Evolutionary conservation across 148 eudicot species (phyloP), one percentile per base, ranked within the genome.

Genomic region (Spergularia bocconei): DNA sequence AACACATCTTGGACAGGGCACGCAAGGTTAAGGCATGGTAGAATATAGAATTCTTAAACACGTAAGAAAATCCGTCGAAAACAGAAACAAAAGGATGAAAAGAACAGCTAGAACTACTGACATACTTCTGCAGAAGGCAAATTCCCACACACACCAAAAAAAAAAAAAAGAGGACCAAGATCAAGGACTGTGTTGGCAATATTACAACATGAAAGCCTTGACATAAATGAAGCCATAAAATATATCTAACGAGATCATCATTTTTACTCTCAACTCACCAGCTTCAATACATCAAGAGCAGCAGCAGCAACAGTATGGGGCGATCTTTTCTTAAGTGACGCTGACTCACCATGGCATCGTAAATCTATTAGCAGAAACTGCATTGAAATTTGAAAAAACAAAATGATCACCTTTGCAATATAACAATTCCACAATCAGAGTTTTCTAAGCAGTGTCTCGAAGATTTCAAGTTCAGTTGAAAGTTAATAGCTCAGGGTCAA

Each of bases 261-360:
- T 69, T 7, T 7, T 19, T 25, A 29, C 79, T 62, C 41, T 38
- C 19, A 74, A 78, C 91, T 38, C 77, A 93, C 93, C 74, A 93
- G 86, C 79, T 91, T 86, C 84, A 93, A 78, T 79, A 93, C 90
- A 82, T 93, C 98, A 82, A 84, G 89, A 75, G 96, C 98, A 78
- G 98, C 88, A 82, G 92, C 81, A 23, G 92, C 88, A 84, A 93
- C 96, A 68, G 91, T 83, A 77, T 93, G 86, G 16, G 93, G 88
- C 8, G 87, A 81, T 75, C 82, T 86, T 82, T 93, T 93, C 82
- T 80, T 82, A 70, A 84, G 74, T 58, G 87, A 84, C 71, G 98
- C 88, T 48, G 98, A 91, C 73, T 93, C 98, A 72, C 98, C 98
- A 77, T 93, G 98, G 69, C 98, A 93, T 66, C 98, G 90, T 79